phyloP scores from a whole-genome alignment of 2,329 filamentous ascomycete genomes.

The Ophiocordyceps unilateralis region DNA sequence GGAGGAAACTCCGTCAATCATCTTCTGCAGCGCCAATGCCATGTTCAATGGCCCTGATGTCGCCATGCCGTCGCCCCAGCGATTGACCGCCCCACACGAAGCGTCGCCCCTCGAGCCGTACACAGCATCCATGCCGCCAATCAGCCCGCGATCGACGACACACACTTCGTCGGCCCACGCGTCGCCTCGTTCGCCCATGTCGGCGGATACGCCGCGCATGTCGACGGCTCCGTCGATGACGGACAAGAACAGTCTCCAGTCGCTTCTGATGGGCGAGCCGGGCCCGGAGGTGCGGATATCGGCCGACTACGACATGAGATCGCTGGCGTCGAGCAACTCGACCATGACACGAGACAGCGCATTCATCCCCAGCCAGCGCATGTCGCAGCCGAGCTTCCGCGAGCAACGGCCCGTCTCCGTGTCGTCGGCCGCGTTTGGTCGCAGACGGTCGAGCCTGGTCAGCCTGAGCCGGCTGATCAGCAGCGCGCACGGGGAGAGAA shows the following conservation, averaged over 20 bases:
- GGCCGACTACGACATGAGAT: conserved; percentile 52
- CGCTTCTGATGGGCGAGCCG: conserved; percentile 55
- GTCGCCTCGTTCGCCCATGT: conserved; percentile 52
- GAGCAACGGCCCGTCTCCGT: conserved; percentile 46
- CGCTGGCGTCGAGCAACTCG: conserved; percentile 57
- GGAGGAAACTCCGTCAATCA: conserved; percentile 26
- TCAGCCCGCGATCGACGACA: conserved; percentile 48
- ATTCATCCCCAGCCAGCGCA: conserved; percentile 25
- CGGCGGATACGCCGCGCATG: conserved; percentile 53
- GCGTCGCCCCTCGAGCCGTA: conserved; percentile 32
- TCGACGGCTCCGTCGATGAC: conserved; percentile 60
- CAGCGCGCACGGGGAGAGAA: conserved; percentile 55
- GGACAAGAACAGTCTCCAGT: conserved; percentile 55
- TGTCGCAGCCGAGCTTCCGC: conserved; percentile 28
- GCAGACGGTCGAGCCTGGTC: conserved; percentile 58
- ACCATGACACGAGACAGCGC: conserved; percentile 57
- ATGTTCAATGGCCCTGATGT: conserved; percentile 15
- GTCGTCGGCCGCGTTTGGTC: conserved; percentile 43
- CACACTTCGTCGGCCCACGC: conserved; percentile 45
- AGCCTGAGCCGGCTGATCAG: conserved; percentile 63
- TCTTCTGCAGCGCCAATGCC: conserved; percentile 20
- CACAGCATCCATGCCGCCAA: conserved; percentile 26
- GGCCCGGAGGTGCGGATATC: conserved; percentile 57
- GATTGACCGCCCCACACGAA: conserved; percentile 24
- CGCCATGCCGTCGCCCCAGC: conserved; percentile 26